phyloP scores from a whole-genome alignment of 139 green algal species.

The Chlorella sp. region DNA sequence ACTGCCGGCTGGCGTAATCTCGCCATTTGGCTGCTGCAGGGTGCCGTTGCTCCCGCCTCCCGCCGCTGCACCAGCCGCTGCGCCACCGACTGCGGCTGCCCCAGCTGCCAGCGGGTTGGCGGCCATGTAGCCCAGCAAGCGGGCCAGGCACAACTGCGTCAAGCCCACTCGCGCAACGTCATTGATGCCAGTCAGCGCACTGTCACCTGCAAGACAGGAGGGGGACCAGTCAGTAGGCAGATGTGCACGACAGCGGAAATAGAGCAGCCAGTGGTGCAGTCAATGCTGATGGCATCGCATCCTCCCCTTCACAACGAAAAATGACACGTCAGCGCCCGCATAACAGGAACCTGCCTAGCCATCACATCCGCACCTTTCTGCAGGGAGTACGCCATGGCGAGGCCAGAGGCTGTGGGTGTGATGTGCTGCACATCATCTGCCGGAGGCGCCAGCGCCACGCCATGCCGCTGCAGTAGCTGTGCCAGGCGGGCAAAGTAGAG shows the following conservation, averaged over 20 bases:
- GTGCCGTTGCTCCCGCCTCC: background rate
- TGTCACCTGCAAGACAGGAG: conserved; percentile 9
- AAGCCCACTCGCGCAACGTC: conserved; percentile 12
- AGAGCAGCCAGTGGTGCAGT: no score
- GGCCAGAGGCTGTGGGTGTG: background rate
- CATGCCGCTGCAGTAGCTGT: conserved; percentile 9
- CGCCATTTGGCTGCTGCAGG: background rate
- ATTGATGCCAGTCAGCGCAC: conserved; percentile 11
- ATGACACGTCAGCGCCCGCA: no score
- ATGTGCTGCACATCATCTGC: background rate
- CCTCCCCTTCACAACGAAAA: no score
- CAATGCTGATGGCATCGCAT: no score
- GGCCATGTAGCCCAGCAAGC: conserved; percentile 19
- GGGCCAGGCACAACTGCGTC: conserved; percentile 17
- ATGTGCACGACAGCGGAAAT: background rate
- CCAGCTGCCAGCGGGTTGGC: conserved; percentile 12
- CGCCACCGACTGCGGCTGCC: background rate
- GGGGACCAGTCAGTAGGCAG: background rate
- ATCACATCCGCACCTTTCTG: background rate
- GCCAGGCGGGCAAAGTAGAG: conserved; percentile 10
- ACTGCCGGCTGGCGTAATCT: background rate
- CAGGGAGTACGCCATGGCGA: conserved; percentile 9
- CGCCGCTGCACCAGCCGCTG: background rate
- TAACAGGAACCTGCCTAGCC: no score
- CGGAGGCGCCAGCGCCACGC: background rate